phyloP scores from a whole-genome alignment of 192 early-diverging fungal genomes.

The Coemansia umbellata region DNA sequence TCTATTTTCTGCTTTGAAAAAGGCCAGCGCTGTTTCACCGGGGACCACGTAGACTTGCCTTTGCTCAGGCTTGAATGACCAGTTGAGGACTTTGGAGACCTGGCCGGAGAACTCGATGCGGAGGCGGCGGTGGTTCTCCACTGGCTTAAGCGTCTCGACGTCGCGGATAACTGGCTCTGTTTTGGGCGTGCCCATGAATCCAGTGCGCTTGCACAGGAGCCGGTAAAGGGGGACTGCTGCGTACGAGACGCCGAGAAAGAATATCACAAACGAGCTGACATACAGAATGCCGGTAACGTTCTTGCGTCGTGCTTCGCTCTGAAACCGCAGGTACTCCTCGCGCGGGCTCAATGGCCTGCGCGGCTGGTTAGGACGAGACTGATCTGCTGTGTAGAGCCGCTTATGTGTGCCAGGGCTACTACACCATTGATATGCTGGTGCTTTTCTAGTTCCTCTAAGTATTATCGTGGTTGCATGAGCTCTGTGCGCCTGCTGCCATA shows the following conservation, averaged over 20 bases:
- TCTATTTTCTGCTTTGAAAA: conserved; percentile 89
- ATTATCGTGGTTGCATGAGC: neutral
- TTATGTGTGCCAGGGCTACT: too few relatives aligned
- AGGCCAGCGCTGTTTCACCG: conserved; percentile 94
- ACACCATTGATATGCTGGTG: too few relatives aligned
- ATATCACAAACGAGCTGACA: conserved; percentile 73
- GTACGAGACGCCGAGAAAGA: conserved; percentile 82
- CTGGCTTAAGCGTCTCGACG: conserved; percentile 58
- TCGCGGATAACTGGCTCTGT: conserved; percentile 62
- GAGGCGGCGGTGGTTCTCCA: conserved; percentile 61
- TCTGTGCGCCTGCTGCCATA: neutral
- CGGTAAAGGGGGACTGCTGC: conserved; percentile 95
- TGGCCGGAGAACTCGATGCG: conserved; percentile 68
- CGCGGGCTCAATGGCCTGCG: conserved; percentile 1
- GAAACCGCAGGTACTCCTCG: conserved; percentile 23
- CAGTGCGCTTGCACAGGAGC: conserved; percentile 90
- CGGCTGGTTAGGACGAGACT: too few relatives aligned
- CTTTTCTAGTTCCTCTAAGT: neutral
- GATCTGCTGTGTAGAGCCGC: too few relatives aligned
- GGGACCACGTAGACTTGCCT: conserved; percentile 84
- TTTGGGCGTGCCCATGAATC: conserved; percentile 85
- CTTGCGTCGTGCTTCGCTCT: conserved; percentile 26
- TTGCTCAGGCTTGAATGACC: conserved; percentile 89
- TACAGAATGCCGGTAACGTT: conserved; percentile 63
- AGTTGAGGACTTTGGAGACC: conserved; percentile 74